These are phyloP conservation scores for Lactarius indigo DNA, from an alignment of 768 basidiomycete genomes.

Conservation along the genomic window DNA sequence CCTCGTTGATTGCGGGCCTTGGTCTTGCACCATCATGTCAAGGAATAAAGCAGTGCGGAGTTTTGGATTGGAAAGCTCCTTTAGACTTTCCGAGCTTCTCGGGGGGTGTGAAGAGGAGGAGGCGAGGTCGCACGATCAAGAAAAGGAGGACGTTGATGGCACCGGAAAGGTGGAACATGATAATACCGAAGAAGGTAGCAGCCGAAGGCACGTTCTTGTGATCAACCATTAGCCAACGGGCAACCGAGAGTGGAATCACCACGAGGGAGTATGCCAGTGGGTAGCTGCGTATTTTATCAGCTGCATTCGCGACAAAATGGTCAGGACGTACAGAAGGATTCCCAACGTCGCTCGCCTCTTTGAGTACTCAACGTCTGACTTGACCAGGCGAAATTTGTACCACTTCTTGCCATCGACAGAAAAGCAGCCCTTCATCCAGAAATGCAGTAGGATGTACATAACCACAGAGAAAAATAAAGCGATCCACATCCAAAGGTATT, in stretches of 20 bases:
- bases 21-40: too few relatives aligned
- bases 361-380: constrained; percentile 6
- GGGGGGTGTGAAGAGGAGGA: constrained; percentile 32
- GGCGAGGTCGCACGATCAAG: constrained; percentile 35
- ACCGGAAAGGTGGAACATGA: constrained; percentile 39
- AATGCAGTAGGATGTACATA: constrained; percentile 36
- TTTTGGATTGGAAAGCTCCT: neutral
- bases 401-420: constrained; percentile 31
- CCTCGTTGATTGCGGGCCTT: too few relatives aligned
- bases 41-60: neutral
- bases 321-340: constrained; percentile 30
- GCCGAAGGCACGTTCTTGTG: constrained; percentile 29
- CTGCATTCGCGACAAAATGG: neutral
- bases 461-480: constrained; percentile 35
- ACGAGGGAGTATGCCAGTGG: constrained; percentile 39
- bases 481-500: constrained; percentile 47
- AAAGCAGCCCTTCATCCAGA: constrained; percentile 37
- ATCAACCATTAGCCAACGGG: constrained; percentile 39
- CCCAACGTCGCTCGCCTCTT: constrained; percentile 14
- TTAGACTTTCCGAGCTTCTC: neutral
- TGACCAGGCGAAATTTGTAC: constrained; percentile 34
- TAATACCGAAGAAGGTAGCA: constrained; percentile 34
- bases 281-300: constrained; percentile 31
- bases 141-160: constrained; percentile 40
- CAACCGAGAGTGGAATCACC: constrained; percentile 39